These are phyloP conservation scores for Phytophthora uliginosa DNA, from an alignment of 352 stramenopile genomes.

Conservation along the genomic window DNA sequence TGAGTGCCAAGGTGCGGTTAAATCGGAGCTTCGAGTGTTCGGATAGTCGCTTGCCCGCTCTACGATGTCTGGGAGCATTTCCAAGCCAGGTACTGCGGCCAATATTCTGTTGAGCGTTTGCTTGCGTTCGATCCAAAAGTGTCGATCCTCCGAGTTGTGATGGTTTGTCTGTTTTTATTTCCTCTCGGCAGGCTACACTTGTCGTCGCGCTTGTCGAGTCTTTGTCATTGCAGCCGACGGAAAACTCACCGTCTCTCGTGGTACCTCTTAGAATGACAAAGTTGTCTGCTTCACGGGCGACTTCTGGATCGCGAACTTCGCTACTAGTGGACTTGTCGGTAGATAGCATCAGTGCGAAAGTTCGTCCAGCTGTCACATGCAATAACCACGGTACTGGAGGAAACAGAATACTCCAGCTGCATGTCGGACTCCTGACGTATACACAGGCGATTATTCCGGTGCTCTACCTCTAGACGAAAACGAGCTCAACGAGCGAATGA, in stretches of 20 bases:
- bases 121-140: background rate
- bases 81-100: background rate
- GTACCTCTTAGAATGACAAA: no score
- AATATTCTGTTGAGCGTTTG: background rate
- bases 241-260: background rate
- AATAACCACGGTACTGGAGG: conserved; percentile 26
- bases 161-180: background rate
- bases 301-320: no score
- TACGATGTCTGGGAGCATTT: background rate
- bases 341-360: no score
- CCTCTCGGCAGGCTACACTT: background rate
- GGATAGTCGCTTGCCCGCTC: background rate
- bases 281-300: no score
- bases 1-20: no score
- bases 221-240: background rate
- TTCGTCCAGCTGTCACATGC: background rate
- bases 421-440: conserved; percentile 38
- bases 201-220: background rate
- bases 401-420: no score
- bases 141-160: background rate
- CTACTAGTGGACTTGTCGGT: no score
- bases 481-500: conserved; percentile 33
- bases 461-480: conserved; percentile 23
- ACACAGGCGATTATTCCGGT: conserved; percentile 13
- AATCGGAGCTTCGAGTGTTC: background rate